Evolutionary conservation across 23 red algal genomes (phyloP), one percentile per base, ranked within the genome.

Genomic region (Chondrus crispus): DNA sequence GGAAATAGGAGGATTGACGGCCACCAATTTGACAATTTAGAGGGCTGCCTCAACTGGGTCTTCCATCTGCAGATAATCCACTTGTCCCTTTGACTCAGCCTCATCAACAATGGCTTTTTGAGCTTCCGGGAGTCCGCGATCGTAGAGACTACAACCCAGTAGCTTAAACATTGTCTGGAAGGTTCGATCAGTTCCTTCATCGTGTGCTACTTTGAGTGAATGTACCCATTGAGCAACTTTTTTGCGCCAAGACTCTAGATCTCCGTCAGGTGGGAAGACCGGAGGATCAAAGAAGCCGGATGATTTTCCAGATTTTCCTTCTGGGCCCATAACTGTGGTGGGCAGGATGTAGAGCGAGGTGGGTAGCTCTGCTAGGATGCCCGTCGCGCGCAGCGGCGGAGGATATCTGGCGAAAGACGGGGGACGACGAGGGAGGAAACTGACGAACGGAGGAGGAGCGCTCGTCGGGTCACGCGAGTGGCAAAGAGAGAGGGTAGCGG

Each of bases 101-200:
- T 88, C 84, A 30, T 88, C 70, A 22, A 88, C 84, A 11, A 88
- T 75, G 18, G 33, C 43, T 52, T 77, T 74, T 32, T 73, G 70
- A 52, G 84, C 20, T 7, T 28, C 9, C 2, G 66, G 66, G 7
- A 74, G 37, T 12, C 68, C 84, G 22, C 46, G 2, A 0, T 62
- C 70, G n/a, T 50, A 29, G 4, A 88, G 68, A 53, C 14, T 37
- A 10, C 62, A 47, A 58, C 84, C 84, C 38, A 75, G 64, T 14
- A 75, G 37, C 14, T 38, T 1, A 22, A 46, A 88, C 28, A 75
- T 54, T 7, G 84, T 77, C 28, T 75, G 47, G 47, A 32, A 60
- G 0, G 6, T 16, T 20, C 64, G 58, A 51, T 88, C 68, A 8
- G 66, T 8, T 42, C 66, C 84, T n/a, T 73, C 75, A 50, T 74